These are phyloP conservation scores for Xylariaceae sp. DNA, from an alignment of 2,329 filamentous ascomycete genomes.

Conservation along the genomic window DNA sequence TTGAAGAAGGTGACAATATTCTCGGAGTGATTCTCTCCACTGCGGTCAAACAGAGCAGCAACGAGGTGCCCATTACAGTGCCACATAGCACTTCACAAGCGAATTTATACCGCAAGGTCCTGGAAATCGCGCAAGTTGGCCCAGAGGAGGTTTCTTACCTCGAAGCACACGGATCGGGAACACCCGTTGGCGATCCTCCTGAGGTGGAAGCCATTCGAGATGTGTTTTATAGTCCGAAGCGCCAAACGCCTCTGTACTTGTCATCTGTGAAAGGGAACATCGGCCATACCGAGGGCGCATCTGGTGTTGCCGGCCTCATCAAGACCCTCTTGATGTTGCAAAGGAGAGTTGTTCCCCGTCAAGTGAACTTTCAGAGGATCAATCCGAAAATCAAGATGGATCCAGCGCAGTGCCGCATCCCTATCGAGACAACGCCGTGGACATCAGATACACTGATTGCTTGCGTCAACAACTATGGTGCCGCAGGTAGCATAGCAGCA, in stretches of 20 bases:
- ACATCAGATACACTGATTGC: slow-evolving; percentile 18
- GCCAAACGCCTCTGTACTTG: neutral
- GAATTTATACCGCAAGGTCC: slow-evolving; percentile 29
- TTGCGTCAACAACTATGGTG: slow-evolving; percentile 36
- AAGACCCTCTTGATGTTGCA: neutral
- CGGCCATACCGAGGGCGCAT: neutral
- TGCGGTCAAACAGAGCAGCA: slow-evolving; percentile 39
- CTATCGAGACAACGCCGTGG: slow-evolving; percentile 21
- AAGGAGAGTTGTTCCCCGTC: neutral
- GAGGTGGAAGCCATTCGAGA: slow-evolving; percentile 27
- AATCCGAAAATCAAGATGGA: neutral
- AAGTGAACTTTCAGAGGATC: neutral
- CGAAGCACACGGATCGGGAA: slow-evolving; percentile 43
- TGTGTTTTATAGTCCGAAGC: slow-evolving; percentile 27
- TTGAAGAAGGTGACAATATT: slow-evolving; percentile 42
- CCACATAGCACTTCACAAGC: slow-evolving; percentile 33
- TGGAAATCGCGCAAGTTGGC: slow-evolving; percentile 22
- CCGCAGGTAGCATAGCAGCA: slow-evolving; percentile 33
- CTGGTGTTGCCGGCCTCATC: neutral
- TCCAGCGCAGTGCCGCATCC: neutral
- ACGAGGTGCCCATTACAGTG: slow-evolving; percentile 36
- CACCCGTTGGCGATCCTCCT: slow-evolving; percentile 35
- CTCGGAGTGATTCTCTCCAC: slow-evolving; percentile 36
- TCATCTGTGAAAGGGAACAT: neutral
- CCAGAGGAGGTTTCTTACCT: slow-evolving; percentile 29